These are phyloP conservation scores for Ustilago trichophora DNA, from an alignment of 1,284 basidiomycete genomes.

Conservation along the genomic window DNA sequence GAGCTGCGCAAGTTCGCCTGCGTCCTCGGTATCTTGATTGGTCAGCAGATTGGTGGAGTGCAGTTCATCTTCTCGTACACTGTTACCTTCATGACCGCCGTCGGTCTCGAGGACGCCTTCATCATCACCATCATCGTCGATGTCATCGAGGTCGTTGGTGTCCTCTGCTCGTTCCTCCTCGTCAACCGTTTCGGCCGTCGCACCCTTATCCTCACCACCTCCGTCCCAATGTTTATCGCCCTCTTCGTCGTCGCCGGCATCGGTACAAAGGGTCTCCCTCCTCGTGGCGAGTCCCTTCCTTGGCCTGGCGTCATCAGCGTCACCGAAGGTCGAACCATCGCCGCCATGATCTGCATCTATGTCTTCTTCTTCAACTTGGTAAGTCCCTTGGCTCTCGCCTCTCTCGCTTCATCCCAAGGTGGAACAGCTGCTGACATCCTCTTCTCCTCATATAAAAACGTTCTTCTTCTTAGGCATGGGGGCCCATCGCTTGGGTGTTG, in stretches of 20 bases:
- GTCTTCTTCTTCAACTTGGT: conserved; percentile 69
- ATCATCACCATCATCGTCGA: conserved; percentile 67
- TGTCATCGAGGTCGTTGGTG: conserved; percentile 67
- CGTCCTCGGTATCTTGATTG: conserved; percentile 68
- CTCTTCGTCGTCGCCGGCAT: conserved; percentile 67
- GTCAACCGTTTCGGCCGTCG: conserved; percentile 69
- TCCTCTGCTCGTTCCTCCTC: conserved; percentile 67
- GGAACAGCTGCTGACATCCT: too few relatives aligned
- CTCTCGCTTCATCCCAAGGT: too few relatives aligned
- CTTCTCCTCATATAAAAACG: too few relatives aligned
- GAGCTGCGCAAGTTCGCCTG: conserved; percentile 67
- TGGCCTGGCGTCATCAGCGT: conserved; percentile 43
- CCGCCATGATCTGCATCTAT: conserved; percentile 69
- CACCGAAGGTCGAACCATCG: conserved; percentile 66
- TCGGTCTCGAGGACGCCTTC: conserved; percentile 67
- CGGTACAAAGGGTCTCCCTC: conserved; percentile 60
- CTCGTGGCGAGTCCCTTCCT: conserved; percentile 39
- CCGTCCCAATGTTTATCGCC: conserved; percentile 68
- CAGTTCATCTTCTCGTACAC: conserved; percentile 68
- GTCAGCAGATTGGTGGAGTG: conserved; percentile 62
- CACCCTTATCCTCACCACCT: conserved; percentile 67
- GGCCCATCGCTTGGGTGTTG: conserved; percentile 68
- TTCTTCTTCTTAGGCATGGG: too few relatives aligned
- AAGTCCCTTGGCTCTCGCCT: too few relatives aligned
- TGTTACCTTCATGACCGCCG: conserved; percentile 48